phyloP scores from a whole-genome alignment of 768 basidiomycete species.

The Xerocomellus amylosporus region DNA sequence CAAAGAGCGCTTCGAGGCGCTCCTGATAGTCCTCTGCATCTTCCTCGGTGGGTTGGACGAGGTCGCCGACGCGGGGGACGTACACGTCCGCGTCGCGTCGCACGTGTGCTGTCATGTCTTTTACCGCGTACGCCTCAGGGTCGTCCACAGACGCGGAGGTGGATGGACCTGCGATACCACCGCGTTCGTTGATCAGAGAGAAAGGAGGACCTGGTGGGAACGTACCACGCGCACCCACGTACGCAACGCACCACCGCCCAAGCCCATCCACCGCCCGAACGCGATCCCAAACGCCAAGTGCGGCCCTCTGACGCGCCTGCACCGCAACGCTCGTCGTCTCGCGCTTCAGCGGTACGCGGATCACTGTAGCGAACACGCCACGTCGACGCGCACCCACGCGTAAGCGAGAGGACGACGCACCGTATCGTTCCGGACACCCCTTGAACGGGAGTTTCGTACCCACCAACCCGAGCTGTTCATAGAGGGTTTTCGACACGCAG shows the following conservation, averaged over 20 bases:
- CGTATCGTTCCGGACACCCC: slow-evolving; percentile 43
- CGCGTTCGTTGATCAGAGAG: background rate
- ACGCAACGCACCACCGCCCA: slow-evolving; percentile 46
- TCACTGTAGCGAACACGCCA: slow-evolving; percentile 34
- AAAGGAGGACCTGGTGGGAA: background rate
- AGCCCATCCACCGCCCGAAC: slow-evolving; percentile 34
- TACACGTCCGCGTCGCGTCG: slow-evolving; percentile 34
- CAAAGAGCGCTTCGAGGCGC: slow-evolving; percentile 48
- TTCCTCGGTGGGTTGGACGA: slow-evolving; percentile 32
- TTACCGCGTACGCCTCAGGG: background rate
- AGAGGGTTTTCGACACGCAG: slow-evolving; percentile 52
- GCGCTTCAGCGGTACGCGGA: slow-evolving; percentile 44
- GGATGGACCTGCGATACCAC: background rate
- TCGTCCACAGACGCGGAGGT: background rate
- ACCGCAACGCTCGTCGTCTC: slow-evolving; percentile 37
- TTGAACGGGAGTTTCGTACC: slow-evolving; percentile 57
- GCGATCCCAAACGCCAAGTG: slow-evolving; percentile 51
- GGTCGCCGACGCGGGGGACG: slow-evolving; percentile 37
- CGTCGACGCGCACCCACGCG: background rate
- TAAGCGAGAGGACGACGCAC: slow-evolving; percentile 33
- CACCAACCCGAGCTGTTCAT: slow-evolving; percentile 58
- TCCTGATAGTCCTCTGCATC: slow-evolving; percentile 50
- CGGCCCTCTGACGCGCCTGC: slow-evolving; percentile 38
- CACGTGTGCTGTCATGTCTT: slow-evolving; percentile 22
- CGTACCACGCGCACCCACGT: slow-evolving; percentile 29